Evolutionary conservation across 306 rosid species (phyloP).

Genomic region (Medicago lupulina): DNA sequence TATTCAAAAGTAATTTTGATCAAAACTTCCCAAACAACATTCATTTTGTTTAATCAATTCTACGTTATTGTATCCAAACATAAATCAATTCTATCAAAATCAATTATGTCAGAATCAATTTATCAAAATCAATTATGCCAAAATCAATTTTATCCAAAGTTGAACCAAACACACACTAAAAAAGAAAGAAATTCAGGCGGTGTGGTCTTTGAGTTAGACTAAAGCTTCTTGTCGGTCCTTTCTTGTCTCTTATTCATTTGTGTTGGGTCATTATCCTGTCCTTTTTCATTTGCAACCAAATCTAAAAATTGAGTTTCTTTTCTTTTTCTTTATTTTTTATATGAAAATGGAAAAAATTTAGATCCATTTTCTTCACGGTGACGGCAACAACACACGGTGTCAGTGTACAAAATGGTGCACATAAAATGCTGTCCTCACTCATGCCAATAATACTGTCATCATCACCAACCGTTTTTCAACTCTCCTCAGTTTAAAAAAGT

Average conservation of each 20-base stretch:
- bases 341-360: no score
- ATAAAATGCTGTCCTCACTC: slow-evolving; percentile 50
- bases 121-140: no score
- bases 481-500: not conserved
- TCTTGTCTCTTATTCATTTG: not conserved
- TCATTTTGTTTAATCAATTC: no score
- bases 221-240: not conserved
- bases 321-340: not conserved
- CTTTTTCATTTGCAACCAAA: not conserved
- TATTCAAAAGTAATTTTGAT: no score
- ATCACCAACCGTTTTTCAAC: slow-evolving; percentile 29
- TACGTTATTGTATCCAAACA: no score
- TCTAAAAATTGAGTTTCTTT: not conserved
- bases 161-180: no score
- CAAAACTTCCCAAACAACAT: no score
- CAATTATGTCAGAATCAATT: no score
- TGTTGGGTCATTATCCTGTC: not conserved
- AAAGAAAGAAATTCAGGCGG: no score
- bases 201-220: not conserved
- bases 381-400: slow-evolving; percentile 53
- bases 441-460: slow-evolving; percentile 41
- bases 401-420: slow-evolving; percentile 51
- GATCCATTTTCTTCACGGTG: slow-evolving; percentile 30
- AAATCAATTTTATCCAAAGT: no score
- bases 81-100: no score